A percentile compares a stretch with the other conserved stretches of the same genome.
phyloP scores from a whole-genome alignment of 768 basidiomycete species.

The Hygrophorus pudorinus region DNA sequence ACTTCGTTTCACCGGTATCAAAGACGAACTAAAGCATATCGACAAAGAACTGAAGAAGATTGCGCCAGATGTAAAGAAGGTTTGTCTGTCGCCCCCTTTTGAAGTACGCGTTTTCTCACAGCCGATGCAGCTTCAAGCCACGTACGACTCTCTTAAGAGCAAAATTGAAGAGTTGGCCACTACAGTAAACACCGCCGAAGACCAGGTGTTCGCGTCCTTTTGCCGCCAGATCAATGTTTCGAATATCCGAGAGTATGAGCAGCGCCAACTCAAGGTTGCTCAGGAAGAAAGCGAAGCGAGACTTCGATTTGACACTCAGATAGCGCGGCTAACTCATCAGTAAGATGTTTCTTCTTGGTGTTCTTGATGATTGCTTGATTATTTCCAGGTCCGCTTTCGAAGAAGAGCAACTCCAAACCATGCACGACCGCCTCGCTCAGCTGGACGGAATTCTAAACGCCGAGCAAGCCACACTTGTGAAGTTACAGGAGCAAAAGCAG shows the following conservation, averaged over 20 bases:
- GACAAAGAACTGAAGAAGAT: conserved; percentile 59
- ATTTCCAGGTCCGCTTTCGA: conserved; percentile 69
- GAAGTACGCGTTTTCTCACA: not conserved
- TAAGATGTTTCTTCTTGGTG: conserved; percentile 25
- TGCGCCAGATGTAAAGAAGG: conserved; percentile 66
- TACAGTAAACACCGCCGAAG: conserved; percentile 70
- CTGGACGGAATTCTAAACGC: conserved; percentile 41
- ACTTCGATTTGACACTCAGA: conserved; percentile 76
- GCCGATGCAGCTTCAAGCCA: conserved; percentile 37
- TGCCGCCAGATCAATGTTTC: conserved; percentile 69
- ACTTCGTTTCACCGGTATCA: conserved; percentile 64
- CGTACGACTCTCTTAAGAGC: conserved; percentile 40
- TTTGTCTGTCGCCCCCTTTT: conserved; percentile 12
- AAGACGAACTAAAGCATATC: conserved; percentile 77
- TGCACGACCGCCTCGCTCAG: conserved; percentile 50
- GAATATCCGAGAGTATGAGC: conserved; percentile 90
- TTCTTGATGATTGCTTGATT: conserved; percentile 1
- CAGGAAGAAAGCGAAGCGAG: conserved; percentile 83
- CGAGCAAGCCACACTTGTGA: conserved; percentile 44
- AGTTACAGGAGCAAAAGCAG: conserved; percentile 44
- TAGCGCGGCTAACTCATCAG: conserved; percentile 81
- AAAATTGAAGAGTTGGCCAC: conserved; percentile 45
- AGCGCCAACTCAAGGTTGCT: conserved; percentile 78
- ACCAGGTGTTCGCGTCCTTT: conserved; percentile 66
- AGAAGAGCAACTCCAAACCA: conserved; percentile 56